Conservation (phyloP, 2,329 filamentous ascomycete species). For the Tolypocladium endophyticum region DNA sequence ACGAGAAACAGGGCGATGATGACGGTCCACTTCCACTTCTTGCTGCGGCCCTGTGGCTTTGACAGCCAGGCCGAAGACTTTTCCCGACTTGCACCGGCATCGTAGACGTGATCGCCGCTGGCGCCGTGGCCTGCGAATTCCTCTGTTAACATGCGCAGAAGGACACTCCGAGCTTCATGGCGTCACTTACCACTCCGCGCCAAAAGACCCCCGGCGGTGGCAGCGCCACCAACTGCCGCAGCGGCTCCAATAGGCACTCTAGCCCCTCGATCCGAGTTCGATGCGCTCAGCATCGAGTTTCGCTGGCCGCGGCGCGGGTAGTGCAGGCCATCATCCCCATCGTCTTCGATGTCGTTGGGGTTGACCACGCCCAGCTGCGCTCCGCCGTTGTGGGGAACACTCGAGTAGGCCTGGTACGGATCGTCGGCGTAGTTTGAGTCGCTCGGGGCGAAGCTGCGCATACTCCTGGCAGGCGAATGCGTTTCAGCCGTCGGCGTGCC, state of each 20-base stretch:
- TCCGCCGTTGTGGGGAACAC: constrained; percentile 30
- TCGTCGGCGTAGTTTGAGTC: constrained; percentile 50
- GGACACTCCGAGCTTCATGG: not conserved
- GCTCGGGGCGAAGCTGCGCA: constrained; percentile 28
- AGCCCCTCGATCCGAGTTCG: constrained; percentile 26
- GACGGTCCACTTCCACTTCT: constrained; percentile 61
- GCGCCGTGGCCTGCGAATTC: not conserved
- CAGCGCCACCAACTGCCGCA: constrained; percentile 33
- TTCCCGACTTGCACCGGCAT: constrained; percentile 6
- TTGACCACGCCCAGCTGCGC: constrained; percentile 52
- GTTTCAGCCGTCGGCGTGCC: constrained; percentile 21
- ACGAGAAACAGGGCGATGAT: constrained; percentile 53
- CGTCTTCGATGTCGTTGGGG: constrained; percentile 72
- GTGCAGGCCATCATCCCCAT: constrained; percentile 74
- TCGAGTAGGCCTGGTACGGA: constrained; percentile 52
- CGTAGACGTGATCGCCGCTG: not conserved
- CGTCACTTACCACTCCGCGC: constrained; percentile 13
- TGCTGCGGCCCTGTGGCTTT: constrained; percentile 41
- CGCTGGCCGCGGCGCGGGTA: constrained; percentile 35
- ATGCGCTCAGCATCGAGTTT: constrained; percentile 50
- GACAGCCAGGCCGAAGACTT: constrained; percentile 8
- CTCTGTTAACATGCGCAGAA: not conserved
- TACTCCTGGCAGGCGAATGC: constrained; percentile 38
- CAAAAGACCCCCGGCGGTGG: constrained; percentile 23
- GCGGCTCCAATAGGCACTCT: constrained; percentile 21